phyloP scores from a whole-genome alignment of 2,329 filamentous ascomycete genomes.

The Claviceps purpurea region DNA sequence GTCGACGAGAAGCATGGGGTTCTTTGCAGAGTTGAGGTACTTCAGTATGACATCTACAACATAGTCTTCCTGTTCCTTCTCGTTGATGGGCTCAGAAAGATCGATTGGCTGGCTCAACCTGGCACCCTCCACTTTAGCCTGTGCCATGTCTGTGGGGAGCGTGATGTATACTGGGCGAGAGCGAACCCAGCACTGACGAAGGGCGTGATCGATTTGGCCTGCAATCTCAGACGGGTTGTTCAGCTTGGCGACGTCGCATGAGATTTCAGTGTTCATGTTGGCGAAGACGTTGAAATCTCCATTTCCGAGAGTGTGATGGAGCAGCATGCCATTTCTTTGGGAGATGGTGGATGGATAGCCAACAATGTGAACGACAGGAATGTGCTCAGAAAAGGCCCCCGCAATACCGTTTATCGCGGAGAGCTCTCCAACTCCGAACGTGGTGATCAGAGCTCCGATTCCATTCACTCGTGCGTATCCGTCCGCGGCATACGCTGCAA shows the following conservation, averaged over 20 bases:
- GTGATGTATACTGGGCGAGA: constrained; percentile 75
- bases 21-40: constrained; percentile 58
- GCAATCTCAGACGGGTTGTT: constrained; percentile 58
- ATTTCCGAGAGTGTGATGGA: constrained; percentile 60
- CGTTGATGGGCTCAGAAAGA: constrained; percentile 49
- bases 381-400: constrained; percentile 60
- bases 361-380: constrained; percentile 59
- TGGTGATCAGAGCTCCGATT: constrained; percentile 57
- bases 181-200: constrained; percentile 59
- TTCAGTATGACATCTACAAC: constrained; percentile 69
- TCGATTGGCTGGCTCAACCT: constrained; percentile 59
- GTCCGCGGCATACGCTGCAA: constrained; percentile 60
- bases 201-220: constrained; percentile 61
- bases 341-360: constrained; percentile 36
- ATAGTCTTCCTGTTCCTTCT: constrained; percentile 61
- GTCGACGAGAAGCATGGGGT: constrained; percentile 69
- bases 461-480: constrained; percentile 64
- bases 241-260: constrained; percentile 57
- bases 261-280: constrained; percentile 62
- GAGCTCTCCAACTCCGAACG: constrained; percentile 63
- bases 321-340: constrained; percentile 33
- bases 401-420: constrained; percentile 62
- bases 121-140: constrained; percentile 61
- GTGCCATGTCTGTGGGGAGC: constrained; percentile 68
- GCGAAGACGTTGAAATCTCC: constrained; percentile 75